phyloP scores from a whole-genome alignment of 805 yeast species.

The Lipomyces oligophaga region DNA sequence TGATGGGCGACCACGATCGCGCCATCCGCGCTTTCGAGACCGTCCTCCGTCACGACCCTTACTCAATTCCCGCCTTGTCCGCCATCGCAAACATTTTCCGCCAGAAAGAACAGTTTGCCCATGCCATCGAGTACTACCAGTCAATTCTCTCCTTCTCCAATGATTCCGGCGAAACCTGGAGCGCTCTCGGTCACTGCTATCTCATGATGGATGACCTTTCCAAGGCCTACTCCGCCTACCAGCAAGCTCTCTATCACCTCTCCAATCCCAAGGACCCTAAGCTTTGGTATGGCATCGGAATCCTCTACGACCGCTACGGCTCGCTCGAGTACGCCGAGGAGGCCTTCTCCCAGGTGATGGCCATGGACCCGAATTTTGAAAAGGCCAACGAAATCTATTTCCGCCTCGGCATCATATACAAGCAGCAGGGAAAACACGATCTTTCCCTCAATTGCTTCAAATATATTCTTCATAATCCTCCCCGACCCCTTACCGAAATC shows the following conservation, averaged over 20 bases:
- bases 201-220: constrained; percentile 94
- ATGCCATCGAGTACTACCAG: constrained; percentile 92
- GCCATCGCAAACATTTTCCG: constrained; percentile 86
- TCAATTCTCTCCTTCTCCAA: constrained; percentile 76
- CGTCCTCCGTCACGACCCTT: constrained; percentile 80
- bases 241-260: constrained; percentile 86
- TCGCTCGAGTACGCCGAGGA: constrained; percentile 97
- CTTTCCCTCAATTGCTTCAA: constrained; percentile 93
- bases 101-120: constrained; percentile 81
- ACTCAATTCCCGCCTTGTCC: constrained; percentile 78
- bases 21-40: constrained; percentile 87
- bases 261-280: constrained; percentile 94
- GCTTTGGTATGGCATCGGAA: constrained; percentile 98
- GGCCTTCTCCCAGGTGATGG: constrained; percentile 93
- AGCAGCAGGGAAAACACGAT: constrained; percentile 82
- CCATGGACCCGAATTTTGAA: constrained; percentile 92
- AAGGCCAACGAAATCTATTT: constrained; percentile 95
- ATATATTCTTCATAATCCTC: constrained; percentile 85
- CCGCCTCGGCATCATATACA: constrained; percentile 92
- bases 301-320: constrained; percentile 92
- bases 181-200: constrained; percentile 82
- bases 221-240: constrained; percentile 94
- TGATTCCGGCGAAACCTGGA: constrained; percentile 96
- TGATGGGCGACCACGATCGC: constrained; percentile 80
- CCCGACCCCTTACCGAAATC: constrained; percentile 91